phyloP scores from a whole-genome alignment of 1,284 basidiomycete species.

The Ustanciosporium gigantosporum region DNA sequence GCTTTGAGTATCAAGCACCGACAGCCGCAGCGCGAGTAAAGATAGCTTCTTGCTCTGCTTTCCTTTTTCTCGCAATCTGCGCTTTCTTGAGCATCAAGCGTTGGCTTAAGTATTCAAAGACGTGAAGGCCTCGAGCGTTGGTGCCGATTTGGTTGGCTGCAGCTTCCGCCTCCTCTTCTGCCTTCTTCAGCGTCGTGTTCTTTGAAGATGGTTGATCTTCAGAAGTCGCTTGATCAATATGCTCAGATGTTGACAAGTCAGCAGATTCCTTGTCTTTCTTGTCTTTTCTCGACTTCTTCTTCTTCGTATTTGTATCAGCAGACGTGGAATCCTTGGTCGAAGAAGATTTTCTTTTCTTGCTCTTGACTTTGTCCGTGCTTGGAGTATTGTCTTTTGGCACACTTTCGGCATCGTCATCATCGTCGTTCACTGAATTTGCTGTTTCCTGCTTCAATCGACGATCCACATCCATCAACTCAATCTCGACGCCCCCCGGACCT shows the following conservation, averaged over 20 bases:
- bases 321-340: not conserved
- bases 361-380: slow-evolving; percentile 2
- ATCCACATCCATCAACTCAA: slow-evolving; percentile 34
- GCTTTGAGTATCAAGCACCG: slow-evolving; percentile 11
- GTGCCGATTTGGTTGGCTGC: slow-evolving; percentile 30
- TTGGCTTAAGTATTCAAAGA: slow-evolving; percentile 53
- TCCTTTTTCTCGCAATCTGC: slow-evolving; percentile 39
- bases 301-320: slow-evolving; percentile 1
- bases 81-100: slow-evolving; percentile 51
- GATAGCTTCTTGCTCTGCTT: slow-evolving; percentile 44
- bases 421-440: slow-evolving; percentile 1
- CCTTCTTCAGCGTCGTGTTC: not conserved
- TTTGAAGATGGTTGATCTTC: not conserved
- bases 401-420: slow-evolving; percentile 6
- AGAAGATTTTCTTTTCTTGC: slow-evolving; percentile 1
- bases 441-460: slow-evolving; percentile 6
- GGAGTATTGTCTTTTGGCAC: not conserved
- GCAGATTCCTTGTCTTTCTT: slow-evolving; percentile 1
- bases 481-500: slow-evolving; percentile 32
- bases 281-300: slow-evolving; percentile 6
- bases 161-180: slow-evolving; percentile 27
- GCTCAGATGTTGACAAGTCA: not conserved
- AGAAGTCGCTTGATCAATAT: not conserved
- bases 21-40: slow-evolving; percentile 47
- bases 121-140: slow-evolving; percentile 33